Evolutionary conservation across 2,329 filamentous ascomycete genomes (phyloP), one percentile per base, ranked within the genome.

Genomic region (Corinectria fuckeliana): DNA sequence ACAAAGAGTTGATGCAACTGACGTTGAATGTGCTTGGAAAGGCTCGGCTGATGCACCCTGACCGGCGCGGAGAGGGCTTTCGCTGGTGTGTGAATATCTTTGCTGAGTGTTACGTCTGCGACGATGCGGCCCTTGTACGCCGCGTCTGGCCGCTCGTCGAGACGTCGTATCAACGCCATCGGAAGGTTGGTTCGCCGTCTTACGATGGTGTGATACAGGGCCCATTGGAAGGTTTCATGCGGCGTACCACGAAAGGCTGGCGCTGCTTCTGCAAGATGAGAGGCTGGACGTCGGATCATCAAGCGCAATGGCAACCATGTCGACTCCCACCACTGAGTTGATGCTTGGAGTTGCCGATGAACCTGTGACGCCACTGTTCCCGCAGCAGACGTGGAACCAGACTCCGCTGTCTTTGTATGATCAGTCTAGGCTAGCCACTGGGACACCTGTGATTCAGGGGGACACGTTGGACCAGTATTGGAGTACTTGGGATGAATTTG

Each of bases 61-160:
- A 63, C 42, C 30, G 58, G 11, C 61, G 61, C 3, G 58, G 55
- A 2, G 58, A 63, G 18, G 55, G 47, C 3, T 63, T 58, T 23
- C 47, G 58, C 8, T 63, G 61, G 61, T 61, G 51, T 10, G 42
- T 58, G 5, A 58, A 42, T 3, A 47, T 61, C 10, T 52, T 63
- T 25, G 50, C 50, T 11, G 61, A 63, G 21, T 63, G 61, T n/a
- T 53, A 52, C 28, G 44, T 54, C 20, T 63, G 54, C 26, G 48
- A 34, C 2, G 61, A 63, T 13, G 20, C 18, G 9, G 9, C 45
- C 4, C 36, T 63, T n/a, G 6, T 63, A 10, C 28, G 42, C 3
- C 45, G 38, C 23, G 58, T 45, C 18, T 63, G 58, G 61, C 61
- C 58, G 8, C 11, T 58, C 4, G 44, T 63, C 9, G 61, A 58